Evolutionary conservation across 768 basidiomycete genomes (phyloP), one percentile per base, ranked within the genome.

Genomic region (Suillus spraguei): DNA sequence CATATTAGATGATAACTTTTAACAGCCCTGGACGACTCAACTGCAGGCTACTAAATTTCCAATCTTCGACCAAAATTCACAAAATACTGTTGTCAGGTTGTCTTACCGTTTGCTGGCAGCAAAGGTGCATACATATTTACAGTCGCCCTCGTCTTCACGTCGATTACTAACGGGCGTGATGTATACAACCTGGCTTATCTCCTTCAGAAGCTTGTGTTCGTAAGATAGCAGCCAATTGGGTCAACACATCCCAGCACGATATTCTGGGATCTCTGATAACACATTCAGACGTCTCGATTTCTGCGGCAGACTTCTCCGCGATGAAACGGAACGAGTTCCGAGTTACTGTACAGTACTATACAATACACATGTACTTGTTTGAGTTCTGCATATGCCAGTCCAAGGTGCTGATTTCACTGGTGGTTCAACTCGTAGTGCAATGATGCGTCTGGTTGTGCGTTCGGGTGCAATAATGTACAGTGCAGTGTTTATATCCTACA

Each of bases 401-500:
- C 17, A 50, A 47, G 2, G 24, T 33, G 24, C 14, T 52, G 32
- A 33, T 33, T 53, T 33, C 13, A 14, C 13, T 47, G 46, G 24
- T 11, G n/a, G 11, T 53, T 7, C 52, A 52, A 33, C 52, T 53
- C 10, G 20, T 10, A 17, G 32, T 11, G 32, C 33, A 33, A 16
- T 46, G 39, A 58, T 13, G 16, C 11, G 55, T 56, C 22, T 56
- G 54, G 20, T 38, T 14, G 36, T 28, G 55, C 39, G 36, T 14
- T 55, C 5, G 14, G 38, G 22, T 56, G 56, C 6, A 28, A 38
- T 58, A 58, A 58, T 58, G 11, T 58, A 58, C 56, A 58, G 24
- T 58, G 56, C 56, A 58, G 38, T 41, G 39, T 58, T 41, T 11
- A 11, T 58, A 24, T 58, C 56, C 56, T 20, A 41, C 39, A 41